Conservation (phyloP, 768 basidiomycete genomes). For the Xerocomellus chrysenteron region DNA sequence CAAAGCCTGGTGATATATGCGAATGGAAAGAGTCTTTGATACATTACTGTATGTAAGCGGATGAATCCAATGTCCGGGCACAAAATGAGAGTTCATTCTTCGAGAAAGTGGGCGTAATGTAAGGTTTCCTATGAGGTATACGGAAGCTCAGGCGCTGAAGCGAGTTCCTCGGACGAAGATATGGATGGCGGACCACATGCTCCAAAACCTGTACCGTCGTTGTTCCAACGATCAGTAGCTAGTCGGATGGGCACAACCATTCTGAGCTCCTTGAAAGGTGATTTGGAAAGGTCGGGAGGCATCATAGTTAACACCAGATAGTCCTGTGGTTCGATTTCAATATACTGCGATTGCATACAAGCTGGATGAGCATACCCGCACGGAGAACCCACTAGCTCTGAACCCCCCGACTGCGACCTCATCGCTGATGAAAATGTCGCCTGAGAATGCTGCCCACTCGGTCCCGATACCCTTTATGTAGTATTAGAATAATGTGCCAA, state of each 20-base stretch:
- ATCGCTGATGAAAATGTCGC: slow-evolving; percentile 55
- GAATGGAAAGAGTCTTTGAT: not conserved
- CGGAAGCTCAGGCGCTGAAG: slow-evolving; percentile 9
- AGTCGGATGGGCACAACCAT: slow-evolving; percentile 62
- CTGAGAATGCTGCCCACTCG: slow-evolving; percentile 60
- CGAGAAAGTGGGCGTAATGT: not conserved
- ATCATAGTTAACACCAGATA: slow-evolving; percentile 60
- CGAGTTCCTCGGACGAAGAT: slow-evolving; percentile 27
- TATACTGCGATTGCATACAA: not conserved
- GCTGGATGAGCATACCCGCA: slow-evolving; percentile 46
- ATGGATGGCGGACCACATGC: slow-evolving; percentile 12
- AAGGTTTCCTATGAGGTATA: not conserved
- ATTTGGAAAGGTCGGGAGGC: slow-evolving; percentile 54
- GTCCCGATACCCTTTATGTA: slow-evolving; percentile 55
- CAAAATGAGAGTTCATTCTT: not conserved
- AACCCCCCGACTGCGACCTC: slow-evolving; percentile 59
- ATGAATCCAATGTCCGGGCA: not conserved
- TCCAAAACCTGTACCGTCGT: slow-evolving; percentile 31
- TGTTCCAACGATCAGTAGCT: slow-evolving; percentile 59
- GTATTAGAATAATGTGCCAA: slow-evolving; percentile 3
- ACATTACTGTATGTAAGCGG: not conserved
- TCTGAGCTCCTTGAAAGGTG: slow-evolving; percentile 59
- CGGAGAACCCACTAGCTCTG: slow-evolving; percentile 59
- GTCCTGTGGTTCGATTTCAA: slow-evolving; percentile 45
- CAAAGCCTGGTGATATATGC: not conserved